Evolutionary conservation across 2,329 filamentous ascomycete species (phyloP).

Genomic region (Didymella pinodella): DNA sequence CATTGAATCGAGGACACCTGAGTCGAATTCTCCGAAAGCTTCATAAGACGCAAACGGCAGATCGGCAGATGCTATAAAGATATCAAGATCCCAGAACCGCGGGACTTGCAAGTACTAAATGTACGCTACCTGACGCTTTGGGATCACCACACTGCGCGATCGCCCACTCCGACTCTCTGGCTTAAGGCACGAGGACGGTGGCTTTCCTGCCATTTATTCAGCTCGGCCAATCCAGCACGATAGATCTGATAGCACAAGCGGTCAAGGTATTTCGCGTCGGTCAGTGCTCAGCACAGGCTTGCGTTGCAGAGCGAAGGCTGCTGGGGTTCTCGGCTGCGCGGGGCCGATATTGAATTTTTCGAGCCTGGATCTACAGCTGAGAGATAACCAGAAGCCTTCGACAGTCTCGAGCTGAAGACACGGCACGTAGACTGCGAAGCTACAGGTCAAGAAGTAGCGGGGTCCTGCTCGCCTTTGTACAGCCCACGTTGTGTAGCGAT

Average conservation of each 20-base stretch:
- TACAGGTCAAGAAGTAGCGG: slow-evolving; percentile 3
- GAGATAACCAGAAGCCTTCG: background rate
- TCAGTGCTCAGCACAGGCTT: background rate
- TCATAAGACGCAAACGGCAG: background rate
- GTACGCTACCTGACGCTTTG: slow-evolving; percentile 7
- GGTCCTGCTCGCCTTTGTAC: slow-evolving; percentile 4
- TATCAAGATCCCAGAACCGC: slow-evolving; percentile 1
- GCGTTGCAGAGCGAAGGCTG: slow-evolving; percentile 1
- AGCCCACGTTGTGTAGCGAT: slow-evolving; percentile 11
- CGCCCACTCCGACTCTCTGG: slow-evolving; percentile 9
- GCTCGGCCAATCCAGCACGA: slow-evolving; percentile 5
- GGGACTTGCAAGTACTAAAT: slow-evolving; percentile 5
- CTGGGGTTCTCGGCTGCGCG: slow-evolving; percentile 14
- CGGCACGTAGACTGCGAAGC: slow-evolving; percentile 3
- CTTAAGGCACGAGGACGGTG: slow-evolving; percentile 5
- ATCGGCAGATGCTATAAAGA: slow-evolving; percentile 10
- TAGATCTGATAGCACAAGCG: background rate
- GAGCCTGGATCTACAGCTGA: slow-evolving; percentile 17
- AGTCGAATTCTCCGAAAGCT: background rate
- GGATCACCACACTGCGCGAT: slow-evolving; percentile 5
- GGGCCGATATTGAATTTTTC: slow-evolving; percentile 10
- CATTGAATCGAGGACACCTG: background rate
- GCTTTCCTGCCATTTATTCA: background rate
- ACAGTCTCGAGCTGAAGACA: slow-evolving; percentile 6
- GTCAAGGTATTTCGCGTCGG: background rate